Conservation (phyloP, 768 basidiomycete genomes). For the Gloeopeniophorella convolvens region DNA sequence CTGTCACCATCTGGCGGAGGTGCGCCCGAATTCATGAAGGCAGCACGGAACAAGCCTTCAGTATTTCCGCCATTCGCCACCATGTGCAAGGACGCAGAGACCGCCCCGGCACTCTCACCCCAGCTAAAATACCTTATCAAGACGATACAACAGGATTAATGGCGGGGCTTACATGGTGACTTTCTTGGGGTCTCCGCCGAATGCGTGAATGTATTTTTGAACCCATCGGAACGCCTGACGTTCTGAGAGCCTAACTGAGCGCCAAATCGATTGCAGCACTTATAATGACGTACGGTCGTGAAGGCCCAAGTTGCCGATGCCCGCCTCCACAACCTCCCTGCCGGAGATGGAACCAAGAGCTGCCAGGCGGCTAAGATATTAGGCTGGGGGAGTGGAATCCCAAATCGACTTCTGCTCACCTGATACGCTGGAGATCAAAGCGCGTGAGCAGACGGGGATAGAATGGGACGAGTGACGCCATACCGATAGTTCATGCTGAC, state of each 20-base stretch:
- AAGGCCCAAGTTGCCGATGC: constrained; percentile 55
- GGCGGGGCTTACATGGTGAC: constrained; percentile 43
- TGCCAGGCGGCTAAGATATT: background rate
- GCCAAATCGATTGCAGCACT: no score
- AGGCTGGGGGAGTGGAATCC: background rate
- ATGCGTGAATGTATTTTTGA: constrained; percentile 53
- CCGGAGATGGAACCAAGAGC: constrained; percentile 48
- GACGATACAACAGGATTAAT: background rate
- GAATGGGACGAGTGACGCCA: background rate
- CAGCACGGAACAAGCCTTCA: constrained; percentile 35
- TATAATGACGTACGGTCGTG: constrained; percentile 48
- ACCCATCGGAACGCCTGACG: constrained; percentile 57
- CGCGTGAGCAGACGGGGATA: no score
- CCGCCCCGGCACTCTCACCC: constrained; percentile 50
- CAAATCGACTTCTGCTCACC: background rate
- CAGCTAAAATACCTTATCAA: constrained; percentile 27
- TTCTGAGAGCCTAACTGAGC: no score
- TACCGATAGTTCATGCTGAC: constrained; percentile 26
- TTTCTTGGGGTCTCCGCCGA: constrained; percentile 57
- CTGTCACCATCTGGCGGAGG: constrained; percentile 29
- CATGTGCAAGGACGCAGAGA: constrained; percentile 39
- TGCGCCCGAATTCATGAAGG: constrained; percentile 39
- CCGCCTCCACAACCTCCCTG: constrained; percentile 44
- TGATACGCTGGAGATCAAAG: background rate
- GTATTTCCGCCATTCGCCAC: constrained; percentile 32